Evolutionary conservation across 129 eudicot species (phyloP), one percentile per base, ranked within the genome.

Genomic region (Sambucus nigra): DNA sequence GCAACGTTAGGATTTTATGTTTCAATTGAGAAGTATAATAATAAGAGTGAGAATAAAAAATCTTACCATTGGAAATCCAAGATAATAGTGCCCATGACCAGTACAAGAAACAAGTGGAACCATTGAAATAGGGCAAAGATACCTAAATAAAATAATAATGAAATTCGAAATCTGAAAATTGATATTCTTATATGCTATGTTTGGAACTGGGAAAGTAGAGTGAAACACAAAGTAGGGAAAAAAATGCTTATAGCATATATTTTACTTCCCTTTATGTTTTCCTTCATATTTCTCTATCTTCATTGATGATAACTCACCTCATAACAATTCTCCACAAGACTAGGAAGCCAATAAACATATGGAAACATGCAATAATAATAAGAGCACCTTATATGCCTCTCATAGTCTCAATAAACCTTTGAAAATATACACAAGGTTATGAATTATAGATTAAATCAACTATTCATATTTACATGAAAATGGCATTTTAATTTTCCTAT

Each of bases 341-440:
- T 19, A 69, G 57, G 49, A 80, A 85, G 1, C 97, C 95, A 15
- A 84, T 46, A 20, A 66, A 35, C 75, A 76, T 63, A 58, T 84
- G 97, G 26, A 73, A 67, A 41, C 68, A 62, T 1, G 93, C 73
- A 5, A 85, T 20, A 22, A 84, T 35, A n/a, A 89, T 61, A n/a
- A 89, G 78, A 59, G 95, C 88, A 29, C 97, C 97, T 63, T 89
- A 93, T 49, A 81, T 78, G 3, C 77, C 86, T 64, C 86, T 68
- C 86, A 89, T 88, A 21, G 86, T 89, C 32, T 71, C 65, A 18
- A 52, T 65, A 71, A 89, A 89, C 53, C 86, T 76, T 93, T 89
- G 73, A 15, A 41, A 35, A 51, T 4, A 29, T 3, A 29, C 35
- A 29, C 4, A 29, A 29, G 8, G 35, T 29, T 29, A 8, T n/a